Evolutionary conservation across 78 protist species (phyloP), one percentile per base, ranked within the genome.

Genomic region (Pigoraptor vietnamica): DNA sequence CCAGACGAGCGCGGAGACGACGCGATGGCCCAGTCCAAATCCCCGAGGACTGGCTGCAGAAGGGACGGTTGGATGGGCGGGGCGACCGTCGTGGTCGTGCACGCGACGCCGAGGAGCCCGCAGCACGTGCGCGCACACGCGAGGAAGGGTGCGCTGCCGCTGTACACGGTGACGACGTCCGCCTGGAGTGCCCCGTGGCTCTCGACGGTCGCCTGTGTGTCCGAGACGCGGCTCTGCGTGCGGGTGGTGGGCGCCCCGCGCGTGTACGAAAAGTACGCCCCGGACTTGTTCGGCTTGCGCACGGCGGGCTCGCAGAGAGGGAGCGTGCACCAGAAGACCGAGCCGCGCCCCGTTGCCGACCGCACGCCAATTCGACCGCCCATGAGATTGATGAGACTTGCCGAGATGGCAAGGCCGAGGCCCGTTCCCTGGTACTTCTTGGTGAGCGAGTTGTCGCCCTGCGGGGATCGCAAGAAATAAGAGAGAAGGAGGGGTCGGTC

Each of bases 341-440:
- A 48, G 10, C 84, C 84, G 23, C n/a, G 23, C 21, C 84, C 84
- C 32, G 32, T 2, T 79, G 21, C 84, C 9, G 34, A 25, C 32
- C 32, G 84, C 21, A 79, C 96, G 6, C 67, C 48, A 39, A 96
- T 89, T 86, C 29, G 36, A 9, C 97, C 97, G 39, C 93, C 95
- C 95, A 96, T 92, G 14, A 94, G 56, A 21, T 67, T 93, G 38
- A 96, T 91, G 87, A 96, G 37, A 14, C 91, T 92, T 36, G 89
- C 94, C 33, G 91, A 81, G 34, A 92, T 93, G 10, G 95, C 89
- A 1, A 96, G 89, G 67, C 97, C 96, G 6, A 96, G 92, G 24
- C 97, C 97, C 9, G 97, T 94, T 23, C 97, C 97, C 10, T 95
- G 96, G 87, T 93, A 94, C 88, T 91, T 67, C 39, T 96, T 34